Percentiles rank a stretch among this genome's conserved stretches.
Evolutionary conservation across 2,329 filamentous ascomycete species (phyloP).

Genomic region (Neurospora sp.): DNA sequence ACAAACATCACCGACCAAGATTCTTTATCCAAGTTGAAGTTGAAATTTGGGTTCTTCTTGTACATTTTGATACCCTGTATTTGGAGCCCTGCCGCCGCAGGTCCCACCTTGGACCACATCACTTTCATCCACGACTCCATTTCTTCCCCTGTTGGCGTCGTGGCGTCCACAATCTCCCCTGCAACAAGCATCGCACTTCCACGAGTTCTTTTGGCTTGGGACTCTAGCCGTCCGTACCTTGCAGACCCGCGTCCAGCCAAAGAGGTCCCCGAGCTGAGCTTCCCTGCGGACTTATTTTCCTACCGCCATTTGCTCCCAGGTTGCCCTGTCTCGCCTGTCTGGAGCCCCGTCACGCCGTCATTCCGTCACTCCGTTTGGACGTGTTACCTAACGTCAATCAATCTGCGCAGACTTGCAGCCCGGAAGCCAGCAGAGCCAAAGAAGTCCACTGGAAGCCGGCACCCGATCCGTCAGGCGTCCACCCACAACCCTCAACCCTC

Average conservation of each 20-base stretch:
- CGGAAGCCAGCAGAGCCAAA: background rate
- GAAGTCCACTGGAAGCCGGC: background rate
- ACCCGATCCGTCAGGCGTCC: background rate
- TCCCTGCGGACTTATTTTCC: background rate
- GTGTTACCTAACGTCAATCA: background rate
- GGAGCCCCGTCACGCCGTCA: background rate
- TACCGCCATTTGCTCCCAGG: background rate
- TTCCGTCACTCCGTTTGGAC: background rate
- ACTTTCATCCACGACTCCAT: background rate
- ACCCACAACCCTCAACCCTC: conserved; percentile 1
- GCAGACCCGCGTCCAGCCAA: background rate
- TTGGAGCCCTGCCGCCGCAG: background rate
- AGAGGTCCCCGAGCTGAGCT: background rate
- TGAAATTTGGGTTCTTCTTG: background rate
- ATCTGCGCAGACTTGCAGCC: background rate
- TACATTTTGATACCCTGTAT: background rate
- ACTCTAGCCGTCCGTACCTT: background rate
- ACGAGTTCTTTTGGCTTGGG: background rate
- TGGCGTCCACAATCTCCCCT: background rate
- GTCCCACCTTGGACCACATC: background rate
- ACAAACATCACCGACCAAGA: background rate
- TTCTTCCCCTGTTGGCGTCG: background rate
- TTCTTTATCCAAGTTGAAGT: background rate
- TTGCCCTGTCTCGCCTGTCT: background rate
- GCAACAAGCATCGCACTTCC: background rate